phyloP scores from a whole-genome alignment of 768 basidiomycete genomes.

The Boletus sensibilis region DNA sequence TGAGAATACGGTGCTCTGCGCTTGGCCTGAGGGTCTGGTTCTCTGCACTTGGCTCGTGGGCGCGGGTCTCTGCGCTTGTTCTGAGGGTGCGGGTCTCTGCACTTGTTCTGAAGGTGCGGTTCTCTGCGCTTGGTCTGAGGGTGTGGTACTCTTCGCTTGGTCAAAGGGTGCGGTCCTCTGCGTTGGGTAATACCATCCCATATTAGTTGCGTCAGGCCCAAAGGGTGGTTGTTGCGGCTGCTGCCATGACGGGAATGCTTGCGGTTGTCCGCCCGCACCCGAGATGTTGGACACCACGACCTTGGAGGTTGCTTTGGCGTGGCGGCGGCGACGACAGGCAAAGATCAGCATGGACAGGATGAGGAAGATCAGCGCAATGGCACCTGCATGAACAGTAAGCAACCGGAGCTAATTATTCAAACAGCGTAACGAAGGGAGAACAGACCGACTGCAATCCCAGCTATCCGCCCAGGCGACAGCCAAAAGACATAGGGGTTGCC shows the following conservation, averaged over 20 bases:
- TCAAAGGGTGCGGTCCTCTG: background rate
- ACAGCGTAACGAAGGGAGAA: background rate
- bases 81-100: background rate
- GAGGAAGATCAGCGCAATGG: conserved; percentile 8
- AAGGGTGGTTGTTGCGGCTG: background rate
- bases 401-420: background rate
- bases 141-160: background rate
- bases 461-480: conserved; percentile 28
- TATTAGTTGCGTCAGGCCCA: background rate
- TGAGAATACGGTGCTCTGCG: background rate
- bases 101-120: background rate
- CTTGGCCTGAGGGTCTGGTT: background rate
- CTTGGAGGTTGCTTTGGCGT: background rate
- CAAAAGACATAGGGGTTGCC: conserved; percentile 12
- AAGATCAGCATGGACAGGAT: conserved; percentile 1
- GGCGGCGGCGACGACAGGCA: conserved; percentile 10
- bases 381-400: conserved; percentile 10
- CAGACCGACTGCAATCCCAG: conserved; percentile 27
- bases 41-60: background rate
- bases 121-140: background rate
- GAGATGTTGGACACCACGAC: background rate
- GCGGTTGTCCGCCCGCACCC: background rate
- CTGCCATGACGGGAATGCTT: conserved; percentile 10
- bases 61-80: background rate
- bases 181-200: conserved; percentile 6